Conservation (phyloP, 2,329 filamentous ascomycete species). For the Stenocarpella maydis region DNA sequence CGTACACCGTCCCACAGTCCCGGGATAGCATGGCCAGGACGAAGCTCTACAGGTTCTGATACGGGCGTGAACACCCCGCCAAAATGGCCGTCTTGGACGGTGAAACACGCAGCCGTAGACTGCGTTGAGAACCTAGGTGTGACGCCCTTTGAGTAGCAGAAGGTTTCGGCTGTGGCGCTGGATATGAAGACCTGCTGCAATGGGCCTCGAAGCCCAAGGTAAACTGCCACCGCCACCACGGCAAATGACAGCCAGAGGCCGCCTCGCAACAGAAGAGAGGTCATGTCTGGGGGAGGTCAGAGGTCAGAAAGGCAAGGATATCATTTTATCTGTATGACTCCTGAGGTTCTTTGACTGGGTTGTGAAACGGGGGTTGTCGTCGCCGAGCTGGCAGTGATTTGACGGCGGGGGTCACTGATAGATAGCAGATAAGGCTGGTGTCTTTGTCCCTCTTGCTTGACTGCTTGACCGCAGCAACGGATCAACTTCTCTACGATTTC, state of each 20-base stretch:
- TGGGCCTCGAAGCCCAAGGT: conserved; percentile 31
- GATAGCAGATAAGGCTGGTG: conserved; percentile 26
- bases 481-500: conserved; percentile 1
- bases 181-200: conserved; percentile 28
- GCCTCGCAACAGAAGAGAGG: conserved; percentile 22
- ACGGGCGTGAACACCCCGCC: conserved; percentile 51
- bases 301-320: background rate
- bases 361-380: background rate
- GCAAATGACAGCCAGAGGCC: conserved; percentile 32
- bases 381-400: background rate
- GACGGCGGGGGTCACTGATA: conserved; percentile 7
- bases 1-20: conserved; percentile 70
- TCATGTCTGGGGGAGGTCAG: background rate
- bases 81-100: conserved; percentile 61
- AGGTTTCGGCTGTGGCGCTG: conserved; percentile 39
- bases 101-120: conserved; percentile 62
- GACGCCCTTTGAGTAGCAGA: conserved; percentile 54
- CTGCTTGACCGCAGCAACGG: background rate
- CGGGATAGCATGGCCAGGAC: conserved; percentile 66
- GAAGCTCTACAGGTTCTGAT: conserved; percentile 41
- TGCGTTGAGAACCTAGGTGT: conserved; percentile 50
- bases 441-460: background rate
- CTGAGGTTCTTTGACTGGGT: background rate
- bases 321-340: background rate
- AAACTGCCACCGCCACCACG: conserved; percentile 29